A percentile compares a stretch with the other conserved stretches of the same genome.
Evolutionary conservation across 164 flowering plant genomes (phyloP).

Genomic region (Houttuynia cordata): DNA sequence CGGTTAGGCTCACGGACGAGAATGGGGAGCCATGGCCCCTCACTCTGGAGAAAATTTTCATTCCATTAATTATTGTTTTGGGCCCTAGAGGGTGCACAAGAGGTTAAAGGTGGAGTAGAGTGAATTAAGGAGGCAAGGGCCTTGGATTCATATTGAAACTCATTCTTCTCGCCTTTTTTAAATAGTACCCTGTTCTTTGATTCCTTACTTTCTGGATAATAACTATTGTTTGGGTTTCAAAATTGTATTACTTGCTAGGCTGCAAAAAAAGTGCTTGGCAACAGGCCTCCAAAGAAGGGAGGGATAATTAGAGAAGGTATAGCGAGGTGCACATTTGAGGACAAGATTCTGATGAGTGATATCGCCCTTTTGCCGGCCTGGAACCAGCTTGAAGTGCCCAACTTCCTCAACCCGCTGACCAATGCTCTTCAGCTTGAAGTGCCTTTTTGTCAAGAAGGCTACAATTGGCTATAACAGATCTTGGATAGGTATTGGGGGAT

Average conservation of each 20-base stretch:
- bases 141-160: not conserved
- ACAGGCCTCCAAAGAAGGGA: slow-evolving; percentile 50
- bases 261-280: slow-evolving; percentile 74
- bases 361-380: slow-evolving; percentile 82
- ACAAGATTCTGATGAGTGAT: slow-evolving; percentile 84
- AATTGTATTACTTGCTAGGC: slow-evolving; percentile 38
- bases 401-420: slow-evolving; percentile 67
- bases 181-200: not conserved
- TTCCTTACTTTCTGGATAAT: not conserved
- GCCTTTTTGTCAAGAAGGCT: too few species aligned
- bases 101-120: too few species aligned
- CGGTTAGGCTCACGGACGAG: too few species aligned
- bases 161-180: not conserved
- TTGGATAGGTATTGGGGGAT: too few species aligned
- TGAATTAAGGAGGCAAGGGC: too few species aligned
- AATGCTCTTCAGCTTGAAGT: too few species aligned
- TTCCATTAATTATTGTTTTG: too few species aligned
- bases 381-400: slow-evolving; percentile 76
- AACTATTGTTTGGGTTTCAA: not conserved
- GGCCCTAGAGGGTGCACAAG: too few species aligned
- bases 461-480: too few species aligned
- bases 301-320: slow-evolving; percentile 60
- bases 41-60: too few species aligned
- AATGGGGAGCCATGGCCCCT: too few species aligned
- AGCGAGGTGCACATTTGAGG: slow-evolving; percentile 99